A percentile compares a stretch with the other conserved stretches of the same genome.
Evolutionary conservation across 306 rosid species (phyloP).

Genomic region (Dalbergia cochinchinensis): DNA sequence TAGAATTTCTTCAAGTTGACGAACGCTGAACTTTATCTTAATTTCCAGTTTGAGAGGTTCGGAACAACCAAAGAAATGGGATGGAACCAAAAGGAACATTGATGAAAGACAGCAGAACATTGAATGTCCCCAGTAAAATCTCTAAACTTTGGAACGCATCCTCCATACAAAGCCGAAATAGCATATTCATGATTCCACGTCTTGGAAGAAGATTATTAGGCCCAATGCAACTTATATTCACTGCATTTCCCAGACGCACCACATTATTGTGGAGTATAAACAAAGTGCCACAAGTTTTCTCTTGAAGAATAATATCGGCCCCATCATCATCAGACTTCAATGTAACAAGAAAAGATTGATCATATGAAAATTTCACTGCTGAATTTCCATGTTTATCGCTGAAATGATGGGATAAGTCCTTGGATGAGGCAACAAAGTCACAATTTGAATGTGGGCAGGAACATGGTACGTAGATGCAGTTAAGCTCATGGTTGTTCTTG

Average conservation of each 20-base stretch:
- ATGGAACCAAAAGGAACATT: too few species aligned
- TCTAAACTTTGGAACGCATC: too few species aligned
- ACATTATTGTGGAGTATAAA: conserved; percentile 51
- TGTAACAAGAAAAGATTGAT: conserved; percentile 13
- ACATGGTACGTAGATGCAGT: conserved; percentile 61
- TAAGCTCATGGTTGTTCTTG: conserved; percentile 48
- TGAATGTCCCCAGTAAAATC: too few species aligned
- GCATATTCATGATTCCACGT: too few species aligned
- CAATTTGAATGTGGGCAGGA: conserved; percentile 60
- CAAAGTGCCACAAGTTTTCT: conserved; percentile 42
- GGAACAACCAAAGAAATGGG: too few species aligned
- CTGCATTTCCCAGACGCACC: conserved; percentile 48
- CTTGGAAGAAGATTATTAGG: conserved; percentile 37
- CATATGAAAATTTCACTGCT: conserved; percentile 46
- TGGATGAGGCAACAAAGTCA: conserved; percentile 46
- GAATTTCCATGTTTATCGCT: conserved; percentile 43
- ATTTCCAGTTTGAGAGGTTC: too few species aligned
- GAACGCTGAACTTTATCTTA: too few species aligned
- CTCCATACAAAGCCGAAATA: too few species aligned
- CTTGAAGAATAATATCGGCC: conserved; percentile 51
- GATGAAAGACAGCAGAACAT: too few species aligned
- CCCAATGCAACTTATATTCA: conserved; percentile 51
- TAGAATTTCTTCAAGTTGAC: too few species aligned
- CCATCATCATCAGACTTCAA: too few species aligned
- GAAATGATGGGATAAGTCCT: conserved; percentile 53